Evolutionary conservation across 1,139 yeast species (phyloP).

Genomic region (Saccharomyces hybrid): DNA sequence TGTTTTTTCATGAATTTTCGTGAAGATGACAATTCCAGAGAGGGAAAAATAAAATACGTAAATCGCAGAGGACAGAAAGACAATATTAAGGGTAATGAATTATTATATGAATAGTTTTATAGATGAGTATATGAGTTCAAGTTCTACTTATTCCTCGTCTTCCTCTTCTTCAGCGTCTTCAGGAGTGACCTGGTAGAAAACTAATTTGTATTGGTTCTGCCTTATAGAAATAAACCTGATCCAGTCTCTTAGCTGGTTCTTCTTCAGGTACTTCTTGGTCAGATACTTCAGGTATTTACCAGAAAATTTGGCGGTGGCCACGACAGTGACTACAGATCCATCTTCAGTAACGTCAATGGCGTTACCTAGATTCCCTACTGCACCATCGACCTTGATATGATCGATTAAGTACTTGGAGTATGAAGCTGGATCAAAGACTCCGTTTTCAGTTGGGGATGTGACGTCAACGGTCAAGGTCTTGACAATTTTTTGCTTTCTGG

Average conservation of each 20-base stretch:
- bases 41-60: neutral
- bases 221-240: constrained; percentile 93
- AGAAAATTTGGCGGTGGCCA: constrained; percentile 86
- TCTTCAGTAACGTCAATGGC: constrained; percentile 78
- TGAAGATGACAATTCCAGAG: neutral
- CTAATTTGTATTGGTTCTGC: constrained; percentile 92
- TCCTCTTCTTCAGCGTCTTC: constrained; percentile 76
- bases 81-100: neutral
- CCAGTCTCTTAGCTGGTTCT: constrained; percentile 98
- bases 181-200: constrained; percentile 96
- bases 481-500: constrained; percentile 65
- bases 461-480: constrained; percentile 91
- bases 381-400: constrained; percentile 96
- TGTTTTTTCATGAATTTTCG: neutral
- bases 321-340: constrained; percentile 71
- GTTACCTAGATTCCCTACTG: constrained; percentile 92
- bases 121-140: neutral
- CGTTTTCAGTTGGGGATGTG: constrained; percentile 92
- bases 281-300: constrained; percentile 98
- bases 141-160: neutral
- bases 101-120: neutral
- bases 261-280: constrained; percentile 97
- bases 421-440: constrained; percentile 91
- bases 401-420: constrained; percentile 94
- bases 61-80: neutral